Percentiles rank a stretch among this genome's conserved stretches.
Evolutionary conservation across 495 filamentous ascomycete genomes (phyloP).

Genomic region (Cetradonia linearis): DNA sequence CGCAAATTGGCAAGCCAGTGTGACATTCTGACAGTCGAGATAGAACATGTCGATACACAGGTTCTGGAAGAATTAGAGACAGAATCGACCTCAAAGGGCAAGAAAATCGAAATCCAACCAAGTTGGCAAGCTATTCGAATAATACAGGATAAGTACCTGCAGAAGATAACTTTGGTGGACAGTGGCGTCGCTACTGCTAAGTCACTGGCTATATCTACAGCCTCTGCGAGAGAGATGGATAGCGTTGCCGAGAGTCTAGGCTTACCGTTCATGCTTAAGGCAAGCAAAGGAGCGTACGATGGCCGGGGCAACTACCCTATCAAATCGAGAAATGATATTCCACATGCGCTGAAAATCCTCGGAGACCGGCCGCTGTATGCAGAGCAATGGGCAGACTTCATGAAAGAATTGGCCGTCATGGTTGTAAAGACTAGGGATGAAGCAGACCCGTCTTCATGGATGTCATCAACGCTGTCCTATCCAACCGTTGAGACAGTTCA

Average conservation of each 20-base stretch:
- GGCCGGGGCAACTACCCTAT: conserved; percentile 85
- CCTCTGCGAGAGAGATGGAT: not conserved
- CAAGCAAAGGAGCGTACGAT: conserved; percentile 86
- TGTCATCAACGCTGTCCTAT: conserved; percentile 53
- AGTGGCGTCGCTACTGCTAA: conserved; percentile 62
- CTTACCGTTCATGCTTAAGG: conserved; percentile 92
- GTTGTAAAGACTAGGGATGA: conserved; percentile 82
- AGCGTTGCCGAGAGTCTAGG: conserved; percentile 40
- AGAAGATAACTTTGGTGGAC: conserved; percentile 69
- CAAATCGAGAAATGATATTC: conserved; percentile 54
- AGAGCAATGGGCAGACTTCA: conserved; percentile 83
- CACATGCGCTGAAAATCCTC: conserved; percentile 55
- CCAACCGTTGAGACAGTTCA: conserved; percentile 95
- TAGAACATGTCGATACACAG: conserved; percentile 91
- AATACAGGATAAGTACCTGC: conserved; percentile 93
- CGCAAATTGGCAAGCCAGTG: conserved; percentile 63
- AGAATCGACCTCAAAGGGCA: conserved; percentile 15
- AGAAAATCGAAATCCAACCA: conserved; percentile 49
- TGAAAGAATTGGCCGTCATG: conserved; percentile 89
- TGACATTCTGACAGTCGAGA: conserved; percentile 90
- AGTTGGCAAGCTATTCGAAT: conserved; percentile 79
- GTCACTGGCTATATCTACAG: conserved; percentile 27
- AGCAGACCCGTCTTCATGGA: conserved; percentile 32
- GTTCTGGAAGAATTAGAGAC: conserved; percentile 73
- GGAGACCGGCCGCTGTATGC: conserved; percentile 70